Evolutionary conservation across 345 rosid species (phyloP), one percentile per base, ranked within the genome.

Genomic region (Gossypium bickii): DNA sequence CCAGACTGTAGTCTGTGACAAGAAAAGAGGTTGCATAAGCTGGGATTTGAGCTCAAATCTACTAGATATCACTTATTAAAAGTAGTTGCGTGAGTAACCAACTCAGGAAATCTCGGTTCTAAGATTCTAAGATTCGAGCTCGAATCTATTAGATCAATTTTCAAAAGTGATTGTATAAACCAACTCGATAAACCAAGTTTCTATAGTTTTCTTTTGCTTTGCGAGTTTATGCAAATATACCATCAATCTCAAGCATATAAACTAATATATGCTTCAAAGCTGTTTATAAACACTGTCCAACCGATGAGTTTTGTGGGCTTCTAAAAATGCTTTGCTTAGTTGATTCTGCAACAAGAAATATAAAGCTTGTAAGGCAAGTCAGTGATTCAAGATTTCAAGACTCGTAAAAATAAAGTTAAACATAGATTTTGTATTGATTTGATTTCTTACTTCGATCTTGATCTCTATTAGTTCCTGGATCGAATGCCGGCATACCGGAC

Each of bases 401-500:
- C 1, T 18, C 4, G 7, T 18, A 18, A 18, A 9, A 45, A 66
- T 1, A 17, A 48, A 12, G 18, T 24, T 10, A 51, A 12, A 9
- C 0, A 10, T 16, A 17, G 59, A 69, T 15, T 29, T 51, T 47
- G 43, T 7, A 49, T 59, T 4, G 60, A 18, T 57, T 57, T 22
- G 34, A 57, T 24, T 29, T 8, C 43, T 69, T 51, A 69, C 59
- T 29, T 75, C 82, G 76, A 88, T 81, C 83, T 89, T 92, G 87
- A 90, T 89, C 91, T 88, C 86, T 70, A 90, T 83, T 72, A 92
- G 91, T 80, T 86, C 86, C 27, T 80, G 80, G 38, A 92, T 92
- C 17, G 88, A 87, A 58, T 94, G 90, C 20, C 97, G 88, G 79
- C 98, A 94, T 57, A 90, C 86, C 4, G 97, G 97, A 79, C 97